Evolutionary conservation across 495 filamentous ascomycete species (phyloP), one percentile per base, ranked within the genome.

Genomic region (Pyronema omphalodes): DNA sequence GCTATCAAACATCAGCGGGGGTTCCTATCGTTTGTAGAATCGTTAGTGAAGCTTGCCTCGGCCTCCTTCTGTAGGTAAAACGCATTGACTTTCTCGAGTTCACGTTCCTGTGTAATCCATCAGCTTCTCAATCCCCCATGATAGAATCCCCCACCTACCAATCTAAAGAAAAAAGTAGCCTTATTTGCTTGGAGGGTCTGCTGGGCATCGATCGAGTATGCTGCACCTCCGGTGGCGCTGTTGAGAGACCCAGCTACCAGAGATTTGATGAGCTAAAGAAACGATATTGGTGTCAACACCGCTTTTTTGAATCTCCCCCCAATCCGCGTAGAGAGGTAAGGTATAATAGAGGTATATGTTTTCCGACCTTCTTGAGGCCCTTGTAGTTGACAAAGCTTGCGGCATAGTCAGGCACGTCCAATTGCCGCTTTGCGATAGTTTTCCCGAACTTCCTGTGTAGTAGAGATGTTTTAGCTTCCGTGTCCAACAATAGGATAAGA

Each of bases 371-470:
- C 69, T 98, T 98, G 58, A 98, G 74, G 53, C 86, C 89, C 72
- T 98, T 98, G 72, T 98, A 98, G 70, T 98, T 95, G 50, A 96
- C 88, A 67, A 98, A 96, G 70, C 86, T 94, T 49, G 89, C 86
- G 46, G 89, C 91, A 82, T 98, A 98, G 75, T 98, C 91, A 37
- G 91, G 91, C 36, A 98, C 85, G 69, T 98, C 91, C 61, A 98
- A 86, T 73, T 96, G 89, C 67, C 88, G 81, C 75, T 91, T 94
- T 72, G 95, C 93, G 58, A 96, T 91, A 62, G 94, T 83, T 75
- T 98, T 98, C 67, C 91, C 91, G 73, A 96, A 98, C 78, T 98
- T 96, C 91, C 91, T 98, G 55, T 60, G 41, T 9, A 8, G 29
- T 18, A 34, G 8, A 43, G 23, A 29, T 23, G 47, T 34, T 3